phyloP scores from a whole-genome alignment of 192 early-diverging fungal species.

The Entomortierella lignicola region DNA sequence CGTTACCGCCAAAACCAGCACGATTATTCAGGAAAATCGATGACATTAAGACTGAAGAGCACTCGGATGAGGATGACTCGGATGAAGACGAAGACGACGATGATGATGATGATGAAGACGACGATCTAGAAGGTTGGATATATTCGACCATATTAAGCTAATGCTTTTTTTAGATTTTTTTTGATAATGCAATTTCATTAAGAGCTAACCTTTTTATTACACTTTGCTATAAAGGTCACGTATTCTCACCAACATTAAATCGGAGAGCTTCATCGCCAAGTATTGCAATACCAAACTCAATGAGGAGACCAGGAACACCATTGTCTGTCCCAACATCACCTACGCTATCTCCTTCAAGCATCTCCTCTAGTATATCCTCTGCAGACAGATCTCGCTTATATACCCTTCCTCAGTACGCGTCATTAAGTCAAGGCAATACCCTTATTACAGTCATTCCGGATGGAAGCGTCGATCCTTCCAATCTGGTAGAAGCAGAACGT shows the following conservation, averaged over 20 bases:
- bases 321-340: conserved; percentile 53
- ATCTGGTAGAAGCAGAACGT: conserved; percentile 64
- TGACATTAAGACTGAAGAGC: conserved; percentile 39
- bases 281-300: conserved; percentile 43
- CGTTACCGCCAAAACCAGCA: conserved; percentile 68
- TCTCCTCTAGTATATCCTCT: conserved; percentile 41
- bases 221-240: conserved; percentile 17
- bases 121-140: conserved; percentile 41
- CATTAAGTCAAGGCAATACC: conserved; percentile 28
- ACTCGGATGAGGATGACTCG: conserved; percentile 50
- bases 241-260: conserved; percentile 34
- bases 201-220: neutral
- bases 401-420: conserved; percentile 50
- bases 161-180: neutral
- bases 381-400: conserved; percentile 40
- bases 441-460: conserved; percentile 59
- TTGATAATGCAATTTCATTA: too few species aligned
- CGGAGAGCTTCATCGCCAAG: conserved; percentile 50
- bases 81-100: conserved; percentile 54
- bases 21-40: conserved; percentile 40
- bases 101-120: conserved; percentile 52
- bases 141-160: neutral
- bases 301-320: conserved; percentile 33
- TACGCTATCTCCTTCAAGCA: conserved; percentile 52
- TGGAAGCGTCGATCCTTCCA: conserved; percentile 65